Conservation (phyloP, 129 eudicot genomes). For the Solidago caesia region DNA sequence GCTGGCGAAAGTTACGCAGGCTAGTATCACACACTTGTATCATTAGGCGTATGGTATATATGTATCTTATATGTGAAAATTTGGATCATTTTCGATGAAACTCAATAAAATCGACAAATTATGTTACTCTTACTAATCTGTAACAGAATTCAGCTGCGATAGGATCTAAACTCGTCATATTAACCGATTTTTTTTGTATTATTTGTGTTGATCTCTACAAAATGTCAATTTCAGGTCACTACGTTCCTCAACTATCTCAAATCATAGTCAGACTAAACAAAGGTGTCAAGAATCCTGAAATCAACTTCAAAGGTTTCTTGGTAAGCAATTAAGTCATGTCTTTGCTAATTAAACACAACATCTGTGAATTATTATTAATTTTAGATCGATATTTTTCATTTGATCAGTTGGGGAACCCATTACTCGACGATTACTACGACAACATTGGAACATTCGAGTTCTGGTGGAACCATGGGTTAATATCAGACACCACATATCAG, state of each 20-base stretch:
- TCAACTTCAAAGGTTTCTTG: slow-evolving; percentile 69
- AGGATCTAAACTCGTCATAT: too few species aligned
- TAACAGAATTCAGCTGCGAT: too few species aligned
- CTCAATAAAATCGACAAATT: too few species aligned
- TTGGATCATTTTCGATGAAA: neutral
- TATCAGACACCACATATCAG: slow-evolving; percentile 51
- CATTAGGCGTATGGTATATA: too few species aligned
- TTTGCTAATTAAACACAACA: neutral
- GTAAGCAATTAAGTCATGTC: slow-evolving; percentile 27
- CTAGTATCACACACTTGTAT: slow-evolving; percentile 9
- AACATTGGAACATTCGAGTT: slow-evolving; percentile 59
- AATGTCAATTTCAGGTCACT: slow-evolving; percentile 46
- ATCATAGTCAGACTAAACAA: slow-evolving; percentile 49
- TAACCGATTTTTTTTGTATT: too few species aligned
- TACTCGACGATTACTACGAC: slow-evolving; percentile 53
- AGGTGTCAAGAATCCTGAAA: slow-evolving; percentile 41
- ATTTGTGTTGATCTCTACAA: too few species aligned
- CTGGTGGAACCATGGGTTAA: slow-evolving; percentile 74
- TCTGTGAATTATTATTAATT: neutral
- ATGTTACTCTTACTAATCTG: too few species aligned
- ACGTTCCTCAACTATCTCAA: slow-evolving; percentile 60
- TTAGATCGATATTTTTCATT: neutral
- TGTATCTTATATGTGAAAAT: neutral
- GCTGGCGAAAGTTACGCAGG: slow-evolving; percentile 89
- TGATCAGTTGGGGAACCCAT: slow-evolving; percentile 62